Percentiles rank a stretch among this genome's conserved stretches.
Evolutionary conservation across 441 rosid species (phyloP).

Genomic region (Populus hybrid): DNA sequence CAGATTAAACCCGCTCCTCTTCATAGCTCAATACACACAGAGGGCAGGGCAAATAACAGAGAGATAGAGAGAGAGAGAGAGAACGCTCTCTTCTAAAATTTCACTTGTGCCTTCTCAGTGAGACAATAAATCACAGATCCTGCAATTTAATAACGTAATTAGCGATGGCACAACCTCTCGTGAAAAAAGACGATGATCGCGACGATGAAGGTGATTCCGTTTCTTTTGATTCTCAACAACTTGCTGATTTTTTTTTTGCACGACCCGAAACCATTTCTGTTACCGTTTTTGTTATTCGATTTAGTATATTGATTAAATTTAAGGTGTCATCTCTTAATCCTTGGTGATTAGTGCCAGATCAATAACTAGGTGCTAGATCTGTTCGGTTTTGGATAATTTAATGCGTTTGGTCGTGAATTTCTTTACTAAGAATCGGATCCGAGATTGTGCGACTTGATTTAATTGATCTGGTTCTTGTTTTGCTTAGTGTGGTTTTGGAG

Average conservation of each 20-base stretch:
- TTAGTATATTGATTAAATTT: slow-evolving; percentile 2
- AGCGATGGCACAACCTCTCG: slow-evolving; percentile 87
- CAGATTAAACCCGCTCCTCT: background rate
- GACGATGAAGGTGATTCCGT: slow-evolving; percentile 86
- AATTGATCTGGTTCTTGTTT: slow-evolving; percentile 8
- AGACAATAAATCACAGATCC: slow-evolving; percentile 27
- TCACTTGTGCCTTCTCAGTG: slow-evolving; percentile 13
- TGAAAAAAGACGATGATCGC: slow-evolving; percentile 97
- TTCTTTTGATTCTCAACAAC: slow-evolving; percentile 2
- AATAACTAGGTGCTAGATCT: slow-evolving; percentile 46
- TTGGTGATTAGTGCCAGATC: slow-evolving; percentile 23
- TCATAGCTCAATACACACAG: background rate
- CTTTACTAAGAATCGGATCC: slow-evolving; percentile 2
- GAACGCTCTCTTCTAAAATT: slow-evolving; percentile 17
- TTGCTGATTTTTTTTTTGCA: background rate
- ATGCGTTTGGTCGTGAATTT: slow-evolving; percentile 5
- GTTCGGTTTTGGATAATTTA: slow-evolving; percentile 13
- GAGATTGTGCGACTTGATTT: background rate
- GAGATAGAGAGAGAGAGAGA: background rate
- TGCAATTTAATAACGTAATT: background rate
- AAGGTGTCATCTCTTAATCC: background rate
- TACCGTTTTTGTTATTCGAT: background rate
- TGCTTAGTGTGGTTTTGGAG: background rate
- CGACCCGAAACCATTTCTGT: background rate
- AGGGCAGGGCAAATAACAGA: background rate